Conservation (phyloP, 202 grass and related monocot species). For the Miscanthus sacchariflorus region DNA sequence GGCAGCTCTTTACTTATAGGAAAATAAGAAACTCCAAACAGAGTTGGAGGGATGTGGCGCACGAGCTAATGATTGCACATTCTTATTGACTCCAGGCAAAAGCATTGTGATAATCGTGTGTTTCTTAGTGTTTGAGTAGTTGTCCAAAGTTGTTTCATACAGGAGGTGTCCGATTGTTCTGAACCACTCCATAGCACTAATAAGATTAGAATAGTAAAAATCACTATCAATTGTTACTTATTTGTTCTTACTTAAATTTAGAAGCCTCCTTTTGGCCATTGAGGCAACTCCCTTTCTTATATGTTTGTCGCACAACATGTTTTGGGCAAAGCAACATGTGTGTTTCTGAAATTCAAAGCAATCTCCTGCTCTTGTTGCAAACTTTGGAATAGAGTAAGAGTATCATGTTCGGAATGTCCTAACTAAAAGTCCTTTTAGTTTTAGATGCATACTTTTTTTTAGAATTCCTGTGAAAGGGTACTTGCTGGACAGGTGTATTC, state of each 20-base stretch:
- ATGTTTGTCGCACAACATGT: slow-evolving; percentile 18
- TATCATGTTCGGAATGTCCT: background rate
- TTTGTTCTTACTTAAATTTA: slow-evolving; percentile 8
- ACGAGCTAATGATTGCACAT: slow-evolving; percentile 26
- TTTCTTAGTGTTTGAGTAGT: slow-evolving; percentile 14
- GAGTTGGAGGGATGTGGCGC: background rate
- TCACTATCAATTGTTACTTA: slow-evolving; percentile 17
- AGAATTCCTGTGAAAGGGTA: background rate
- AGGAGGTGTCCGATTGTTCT: slow-evolving; percentile 13
- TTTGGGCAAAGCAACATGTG: slow-evolving; percentile 11
- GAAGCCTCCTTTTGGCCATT: slow-evolving; percentile 12
- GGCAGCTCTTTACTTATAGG: slow-evolving; percentile 26
- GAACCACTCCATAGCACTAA: background rate
- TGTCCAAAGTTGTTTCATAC: slow-evolving; percentile 11
- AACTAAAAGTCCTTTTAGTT: slow-evolving; percentile 9
- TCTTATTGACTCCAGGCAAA: slow-evolving; percentile 30
- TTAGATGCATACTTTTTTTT: slow-evolving; percentile 20
- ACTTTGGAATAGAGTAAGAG: background rate
- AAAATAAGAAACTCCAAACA: slow-evolving; percentile 40
- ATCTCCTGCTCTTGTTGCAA: background rate
- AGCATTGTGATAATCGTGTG: slow-evolving; percentile 11
- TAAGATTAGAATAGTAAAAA: slow-evolving; percentile 29
- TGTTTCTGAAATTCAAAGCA: slow-evolving; percentile 16
- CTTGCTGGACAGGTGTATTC: background rate
- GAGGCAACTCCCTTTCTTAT: background rate